Evolutionary conservation across 2,329 filamentous ascomycete genomes (phyloP), one percentile per base, ranked within the genome.

Genomic region (Fusarium sp.): DNA sequence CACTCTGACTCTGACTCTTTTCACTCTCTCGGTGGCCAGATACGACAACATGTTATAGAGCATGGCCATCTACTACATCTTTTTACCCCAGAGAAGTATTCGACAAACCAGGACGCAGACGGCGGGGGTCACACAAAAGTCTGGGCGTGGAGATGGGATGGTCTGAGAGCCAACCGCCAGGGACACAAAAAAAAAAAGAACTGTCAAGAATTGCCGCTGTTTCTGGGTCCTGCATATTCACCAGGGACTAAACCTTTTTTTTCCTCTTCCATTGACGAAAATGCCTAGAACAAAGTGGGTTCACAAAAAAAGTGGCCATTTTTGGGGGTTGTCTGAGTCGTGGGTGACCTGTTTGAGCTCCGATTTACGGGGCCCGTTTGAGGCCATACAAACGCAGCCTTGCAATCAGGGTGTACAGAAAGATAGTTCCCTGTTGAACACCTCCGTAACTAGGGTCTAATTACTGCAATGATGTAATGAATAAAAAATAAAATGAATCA

Each of bases 241-340:
- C 27, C 53, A 16, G 23, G 44, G 54, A 31, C 40, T 13, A 1
- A 27, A 9, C 38, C 18, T 42, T 40, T 40, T 16, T 40, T 18
- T 42, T 23, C 13, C n/a, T 42, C 14, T 66, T 71, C 65, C 23
- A 68, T 63, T 33, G 51, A 31, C 36, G 65, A 23, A 23, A 66
- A 20, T 36, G 65, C 44, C 70, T 71, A 67, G 70, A 72, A 73
- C 64, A 67, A 69, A 67, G 65, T 71, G 70, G 70, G 44, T 60
- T 56, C 53, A 2, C 16, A 11, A 31, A 31, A 31, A 13, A 23
- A 44, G 27, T 54, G 27, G 33, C 49, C 34, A 40, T n/a, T 57
- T 25, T 34, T 42, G 29, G 36, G 16, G 16, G 27, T 20, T 29
- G 14, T 57, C 11, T 36, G 31, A 49, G 42, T 50, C 56, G 42